Base-by-base conservation (phyloP, 345 rosid genomes). In the Eucalyptus curtisii region DNA sequence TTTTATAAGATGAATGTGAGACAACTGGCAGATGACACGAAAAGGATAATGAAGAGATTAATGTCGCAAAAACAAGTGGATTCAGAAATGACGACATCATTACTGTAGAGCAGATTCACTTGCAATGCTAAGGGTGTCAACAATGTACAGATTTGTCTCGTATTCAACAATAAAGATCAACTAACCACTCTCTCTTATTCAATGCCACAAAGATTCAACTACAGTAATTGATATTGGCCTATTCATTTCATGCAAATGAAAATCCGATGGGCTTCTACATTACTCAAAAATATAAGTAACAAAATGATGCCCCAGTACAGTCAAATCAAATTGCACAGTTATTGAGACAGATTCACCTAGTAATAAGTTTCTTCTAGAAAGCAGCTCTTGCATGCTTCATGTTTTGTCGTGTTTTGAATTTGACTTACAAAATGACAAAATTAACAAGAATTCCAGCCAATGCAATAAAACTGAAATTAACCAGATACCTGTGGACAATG, bases 401-500 rank as follows among this genome's bases (percentile, higher is more conserved):
- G 47, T 76, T 76, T 76, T 4, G 16, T 76, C 5, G 24, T 40
- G 84, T 40, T 76, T 76, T 76, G 45, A 76, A 76, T 76, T 76
- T 40, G 84, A 76, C 27, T 76, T 40, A 17, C 27, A 76, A 76
- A 76, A 40, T 2, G 3, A 76, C 9, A 22, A 88, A 47, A 79
- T 80, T 22, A 85, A 85, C 13, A n/a, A 52, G n/a, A 22, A 52
- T 30, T 24, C 87, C 50, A 33, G 27, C 14, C 87, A 85, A 85
- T 49, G 52, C 87, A 85, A 49, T 53, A 55, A 53, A 40, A 40
- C 84, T 42, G 14, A 89, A 80, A 57, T 49, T 87, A 86, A 81
- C 87, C 31, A 47, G 68, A 89, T 95, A 96, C 99, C 99, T 96
- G 91, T 97, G 99, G 92, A 97, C 99, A 87, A 97, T 94, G 95